These are phyloP conservation scores for Populus tomentosa DNA, from an alignment of 441 rosid species.

Conservation along the genomic window DNA sequence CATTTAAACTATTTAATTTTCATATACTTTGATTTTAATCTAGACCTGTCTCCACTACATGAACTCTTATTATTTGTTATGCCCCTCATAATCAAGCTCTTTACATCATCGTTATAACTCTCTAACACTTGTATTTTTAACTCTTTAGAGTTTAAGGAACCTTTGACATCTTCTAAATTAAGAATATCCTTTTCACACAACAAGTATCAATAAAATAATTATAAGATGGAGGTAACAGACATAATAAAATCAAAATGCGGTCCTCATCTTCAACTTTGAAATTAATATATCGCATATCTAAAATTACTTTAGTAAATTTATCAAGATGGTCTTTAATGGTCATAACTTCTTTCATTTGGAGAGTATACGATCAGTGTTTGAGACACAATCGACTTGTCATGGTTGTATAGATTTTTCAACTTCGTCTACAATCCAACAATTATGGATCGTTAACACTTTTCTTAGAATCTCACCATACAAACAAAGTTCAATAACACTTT, in stretches of 20 bases:
- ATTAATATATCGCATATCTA: background rate
- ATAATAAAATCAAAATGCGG: background rate
- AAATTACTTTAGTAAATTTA: background rate
- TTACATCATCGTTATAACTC: background rate
- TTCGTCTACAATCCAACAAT: background rate
- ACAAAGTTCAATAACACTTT: background rate
- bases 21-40: too few species aligned
- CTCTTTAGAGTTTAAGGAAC: background rate
- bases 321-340: background rate
- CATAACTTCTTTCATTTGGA: background rate
- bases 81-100: background rate
- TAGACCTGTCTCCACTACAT: too few species aligned
- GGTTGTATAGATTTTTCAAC: background rate
- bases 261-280: conserved; percentile 1
- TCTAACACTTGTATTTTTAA: background rate
- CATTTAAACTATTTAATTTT: too few species aligned
- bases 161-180: background rate
- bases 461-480: background rate
- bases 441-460: background rate
- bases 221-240: background rate
- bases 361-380: background rate
- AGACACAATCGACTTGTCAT: background rate
- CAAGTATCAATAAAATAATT: background rate
- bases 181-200: background rate
- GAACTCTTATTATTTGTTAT: background rate